Conservation (phyloP, 2,329 filamentous ascomycete species). For the Cladosporium phlei region DNA sequence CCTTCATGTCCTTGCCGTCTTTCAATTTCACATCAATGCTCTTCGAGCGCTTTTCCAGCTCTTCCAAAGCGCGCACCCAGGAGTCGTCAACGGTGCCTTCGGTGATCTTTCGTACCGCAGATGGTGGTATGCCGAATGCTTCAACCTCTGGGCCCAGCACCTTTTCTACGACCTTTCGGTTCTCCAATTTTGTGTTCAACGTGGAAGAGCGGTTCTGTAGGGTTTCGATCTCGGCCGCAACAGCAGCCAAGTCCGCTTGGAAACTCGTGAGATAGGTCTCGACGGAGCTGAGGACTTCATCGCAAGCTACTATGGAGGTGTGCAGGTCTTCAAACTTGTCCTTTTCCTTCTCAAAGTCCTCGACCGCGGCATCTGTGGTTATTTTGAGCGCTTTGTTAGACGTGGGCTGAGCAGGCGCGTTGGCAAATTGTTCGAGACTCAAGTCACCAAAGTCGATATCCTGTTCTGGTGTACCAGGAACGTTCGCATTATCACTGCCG, state of each 20-base stretch:
- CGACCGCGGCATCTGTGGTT: conserved; percentile 19
- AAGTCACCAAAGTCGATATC: conserved; percentile 75
- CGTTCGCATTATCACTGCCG: conserved; percentile 25
- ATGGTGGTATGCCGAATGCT: conserved; percentile 81
- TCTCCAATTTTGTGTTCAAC: conserved; percentile 79
- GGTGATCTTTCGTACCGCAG: conserved; percentile 75
- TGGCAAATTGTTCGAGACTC: conserved; percentile 67
- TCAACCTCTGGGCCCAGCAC: conserved; percentile 83
- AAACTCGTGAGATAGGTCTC: conserved; percentile 90
- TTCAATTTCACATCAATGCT: conserved; percentile 64
- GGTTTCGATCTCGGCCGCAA: conserved; percentile 92
- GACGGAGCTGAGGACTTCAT: conserved; percentile 88
- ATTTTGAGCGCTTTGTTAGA: conserved; percentile 23
- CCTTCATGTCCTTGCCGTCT: conserved; percentile 63
- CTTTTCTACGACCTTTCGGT: conserved; percentile 84
- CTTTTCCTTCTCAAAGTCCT: conserved; percentile 69
- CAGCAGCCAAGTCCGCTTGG: conserved; percentile 83
- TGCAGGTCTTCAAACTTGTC: conserved; percentile 87
- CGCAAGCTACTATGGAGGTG: conserved; percentile 80
- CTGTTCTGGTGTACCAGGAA: conserved; percentile 49
- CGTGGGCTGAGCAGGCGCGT: conserved; percentile 26
- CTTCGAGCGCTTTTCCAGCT: conserved; percentile 73
- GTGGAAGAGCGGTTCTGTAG: conserved; percentile 80
- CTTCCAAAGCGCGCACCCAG: conserved; percentile 77
- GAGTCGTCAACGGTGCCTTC: conserved; percentile 85